Conservation (phyloP, 495 filamentous ascomycete genomes). For the Cercophora sp. region DNA sequence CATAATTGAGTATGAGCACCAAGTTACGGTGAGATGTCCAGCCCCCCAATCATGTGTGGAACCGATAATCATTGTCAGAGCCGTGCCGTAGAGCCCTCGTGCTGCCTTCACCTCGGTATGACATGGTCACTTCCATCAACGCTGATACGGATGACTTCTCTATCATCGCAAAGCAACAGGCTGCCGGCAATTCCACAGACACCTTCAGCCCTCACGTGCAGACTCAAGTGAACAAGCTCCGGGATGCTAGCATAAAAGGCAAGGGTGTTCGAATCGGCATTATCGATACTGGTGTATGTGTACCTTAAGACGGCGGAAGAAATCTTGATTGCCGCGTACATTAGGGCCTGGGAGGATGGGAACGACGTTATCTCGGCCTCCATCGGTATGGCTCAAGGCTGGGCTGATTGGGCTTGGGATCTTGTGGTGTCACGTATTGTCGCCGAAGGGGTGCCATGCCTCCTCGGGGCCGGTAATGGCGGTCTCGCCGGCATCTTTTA, state of each 20-base stretch:
- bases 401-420: slow-evolving; percentile 55
- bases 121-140: slow-evolving; percentile 24
- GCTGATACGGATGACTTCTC: not conserved
- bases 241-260: slow-evolving; percentile 38
- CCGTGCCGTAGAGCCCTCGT: too few relatives aligned
- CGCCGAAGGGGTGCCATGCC: slow-evolving; percentile 50
- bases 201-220: slow-evolving; percentile 42
- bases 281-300: slow-evolving; percentile 45
- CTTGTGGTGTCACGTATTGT: slow-evolving; percentile 51
- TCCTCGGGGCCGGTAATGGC: slow-evolving; percentile 54
- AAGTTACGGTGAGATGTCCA: too few relatives aligned
- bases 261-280: slow-evolving; percentile 46
- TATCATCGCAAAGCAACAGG: slow-evolving; percentile 31
- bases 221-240: slow-evolving; percentile 49
- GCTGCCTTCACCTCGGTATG: too few relatives aligned
- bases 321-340: slow-evolving; percentile 52
- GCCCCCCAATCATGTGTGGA: too few relatives aligned
- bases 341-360: slow-evolving; percentile 53
- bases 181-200: slow-evolving; percentile 36
- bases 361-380: slow-evolving; percentile 59
- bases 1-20: slow-evolving; percentile 47
- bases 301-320: too few relatives aligned
- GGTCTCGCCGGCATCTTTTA: slow-evolving; percentile 51
- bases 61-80: too few relatives aligned
- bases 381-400: slow-evolving; percentile 53